A percentile compares a stretch with the other conserved stretches of the same genome.
These are phyloP conservation scores for Auricularia cornea DNA, from an alignment of 768 basidiomycete species.

Conservation along the genomic window DNA sequence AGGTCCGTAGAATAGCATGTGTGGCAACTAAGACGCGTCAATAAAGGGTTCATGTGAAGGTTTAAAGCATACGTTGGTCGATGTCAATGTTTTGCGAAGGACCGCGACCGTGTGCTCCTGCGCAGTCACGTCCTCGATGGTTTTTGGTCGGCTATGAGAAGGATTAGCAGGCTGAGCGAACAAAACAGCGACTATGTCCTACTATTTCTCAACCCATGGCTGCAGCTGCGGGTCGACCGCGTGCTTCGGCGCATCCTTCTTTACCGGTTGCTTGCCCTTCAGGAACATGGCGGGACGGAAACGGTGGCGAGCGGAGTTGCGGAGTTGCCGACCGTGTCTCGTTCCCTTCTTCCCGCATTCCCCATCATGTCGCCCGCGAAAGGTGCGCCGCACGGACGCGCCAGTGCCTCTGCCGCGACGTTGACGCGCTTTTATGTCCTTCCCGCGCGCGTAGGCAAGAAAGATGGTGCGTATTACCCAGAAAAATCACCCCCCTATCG, in stretches of 20 bases:
- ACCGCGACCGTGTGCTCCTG: constrained; percentile 96
- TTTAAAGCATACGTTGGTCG: constrained; percentile 64
- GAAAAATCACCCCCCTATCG: neutral
- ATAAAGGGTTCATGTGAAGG: neutral
- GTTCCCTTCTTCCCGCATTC: neutral
- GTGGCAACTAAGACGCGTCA: constrained; percentile 61
- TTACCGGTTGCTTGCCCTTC: constrained; percentile 32
- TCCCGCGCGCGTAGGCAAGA: neutral
- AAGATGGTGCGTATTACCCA: neutral
- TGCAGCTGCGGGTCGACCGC: constrained; percentile 51
- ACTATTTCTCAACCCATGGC: constrained; percentile 99
- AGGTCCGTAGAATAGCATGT: constrained; percentile 99
- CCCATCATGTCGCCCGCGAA: neutral
- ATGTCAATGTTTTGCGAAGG: constrained; percentile 79
- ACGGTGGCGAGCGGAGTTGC: neutral
- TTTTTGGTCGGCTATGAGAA: constrained; percentile 97
- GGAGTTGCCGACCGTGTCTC: neutral
- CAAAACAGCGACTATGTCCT: too few species aligned
- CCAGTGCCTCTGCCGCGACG: neutral
- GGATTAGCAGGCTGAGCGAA: too few species aligned
- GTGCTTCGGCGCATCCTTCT: constrained; percentile 25
- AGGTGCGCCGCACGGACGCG: neutral
- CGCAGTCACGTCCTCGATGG: constrained; percentile 94
- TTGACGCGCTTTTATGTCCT: neutral
- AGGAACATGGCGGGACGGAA: constrained; percentile 48